Conservation (phyloP, 2,329 filamentous ascomycete genomes). For the Exophiala sideris region DNA sequence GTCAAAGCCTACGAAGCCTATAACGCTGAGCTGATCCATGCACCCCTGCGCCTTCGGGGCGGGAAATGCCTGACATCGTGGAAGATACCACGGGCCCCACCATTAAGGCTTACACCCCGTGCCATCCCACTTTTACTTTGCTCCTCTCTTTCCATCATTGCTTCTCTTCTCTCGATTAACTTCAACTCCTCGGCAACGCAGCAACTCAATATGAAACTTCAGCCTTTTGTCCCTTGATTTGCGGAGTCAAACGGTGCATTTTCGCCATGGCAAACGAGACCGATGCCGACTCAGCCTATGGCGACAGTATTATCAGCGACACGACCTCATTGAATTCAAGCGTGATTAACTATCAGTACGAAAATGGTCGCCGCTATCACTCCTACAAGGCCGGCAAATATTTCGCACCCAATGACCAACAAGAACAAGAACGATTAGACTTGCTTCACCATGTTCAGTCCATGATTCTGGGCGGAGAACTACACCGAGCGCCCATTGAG, state of each 20-base stretch:
- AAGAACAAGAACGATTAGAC: slow-evolving; percentile 37
- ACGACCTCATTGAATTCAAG: slow-evolving; percentile 30
- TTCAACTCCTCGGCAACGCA: too few species aligned
- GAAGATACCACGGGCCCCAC: not conserved
- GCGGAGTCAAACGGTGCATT: not conserved
- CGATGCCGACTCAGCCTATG: slow-evolving; percentile 22
- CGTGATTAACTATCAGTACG: slow-evolving; percentile 37
- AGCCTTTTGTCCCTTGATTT: not conserved
- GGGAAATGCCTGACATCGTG: too few species aligned
- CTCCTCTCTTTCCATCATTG: not conserved
- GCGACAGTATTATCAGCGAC: slow-evolving; percentile 15
- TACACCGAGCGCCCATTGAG: slow-evolving; percentile 32
- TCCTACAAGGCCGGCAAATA: slow-evolving; percentile 27
- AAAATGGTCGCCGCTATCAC: slow-evolving; percentile 29
- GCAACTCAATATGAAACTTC: too few species aligned
- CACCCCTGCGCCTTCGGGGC: too few species aligned
- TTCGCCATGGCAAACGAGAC: slow-evolving; percentile 7
- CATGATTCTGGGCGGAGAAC: slow-evolving; percentile 32
- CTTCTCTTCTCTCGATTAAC: not conserved
- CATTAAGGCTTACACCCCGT: not conserved
- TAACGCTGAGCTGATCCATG: too few species aligned
- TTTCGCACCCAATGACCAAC: slow-evolving; percentile 35
- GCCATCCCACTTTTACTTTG: not conserved
- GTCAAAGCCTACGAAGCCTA: too few species aligned
- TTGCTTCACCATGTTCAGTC: slow-evolving; percentile 39